Conservation (phyloP, 176 grass and related monocot genomes). For the Triticum timopheevii region DNA sequence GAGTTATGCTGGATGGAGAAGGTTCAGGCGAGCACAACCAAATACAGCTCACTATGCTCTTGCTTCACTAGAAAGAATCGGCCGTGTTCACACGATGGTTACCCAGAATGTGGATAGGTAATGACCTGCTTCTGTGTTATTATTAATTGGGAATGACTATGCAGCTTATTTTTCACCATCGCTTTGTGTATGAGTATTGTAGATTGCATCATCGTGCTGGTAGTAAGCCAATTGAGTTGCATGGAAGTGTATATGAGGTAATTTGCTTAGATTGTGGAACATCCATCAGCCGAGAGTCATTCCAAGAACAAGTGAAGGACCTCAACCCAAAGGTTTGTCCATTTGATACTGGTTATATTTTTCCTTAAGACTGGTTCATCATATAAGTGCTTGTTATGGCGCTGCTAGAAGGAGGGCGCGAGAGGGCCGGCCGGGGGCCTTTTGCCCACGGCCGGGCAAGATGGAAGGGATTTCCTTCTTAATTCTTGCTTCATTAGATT, state of each 20-base stretch:
- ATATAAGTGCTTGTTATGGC: too few relatives aligned
- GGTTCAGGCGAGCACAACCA: constrained; percentile 72
- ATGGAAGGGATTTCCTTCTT: too few relatives aligned
- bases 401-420: too few relatives aligned
- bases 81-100: constrained; percentile 71
- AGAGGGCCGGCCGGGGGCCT: too few relatives aligned
- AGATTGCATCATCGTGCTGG: constrained; percentile 91
- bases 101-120: constrained; percentile 99
- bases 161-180: constrained; percentile 15
- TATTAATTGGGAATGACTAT: constrained; percentile 1
- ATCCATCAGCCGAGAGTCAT: constrained; percentile 62
- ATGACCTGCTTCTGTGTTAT: neutral
- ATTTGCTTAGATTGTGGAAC: constrained; percentile 76
- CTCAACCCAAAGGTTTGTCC: constrained; percentile 87
- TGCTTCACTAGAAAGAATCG: constrained; percentile 77
- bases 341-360: constrained; percentile 25
- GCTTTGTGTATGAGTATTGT: constrained; percentile 31
- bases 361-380: neutral
- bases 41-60: constrained; percentile 81
- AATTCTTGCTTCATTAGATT: too few relatives aligned
- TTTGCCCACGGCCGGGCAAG: too few relatives aligned
- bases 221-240: constrained; percentile 84
- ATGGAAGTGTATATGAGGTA: constrained; percentile 83
- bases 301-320: constrained; percentile 79
- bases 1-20: constrained; percentile 96